phyloP scores from a whole-genome alignment of 2,329 filamentous ascomycete species.

The Aureobasidium sp. region DNA sequence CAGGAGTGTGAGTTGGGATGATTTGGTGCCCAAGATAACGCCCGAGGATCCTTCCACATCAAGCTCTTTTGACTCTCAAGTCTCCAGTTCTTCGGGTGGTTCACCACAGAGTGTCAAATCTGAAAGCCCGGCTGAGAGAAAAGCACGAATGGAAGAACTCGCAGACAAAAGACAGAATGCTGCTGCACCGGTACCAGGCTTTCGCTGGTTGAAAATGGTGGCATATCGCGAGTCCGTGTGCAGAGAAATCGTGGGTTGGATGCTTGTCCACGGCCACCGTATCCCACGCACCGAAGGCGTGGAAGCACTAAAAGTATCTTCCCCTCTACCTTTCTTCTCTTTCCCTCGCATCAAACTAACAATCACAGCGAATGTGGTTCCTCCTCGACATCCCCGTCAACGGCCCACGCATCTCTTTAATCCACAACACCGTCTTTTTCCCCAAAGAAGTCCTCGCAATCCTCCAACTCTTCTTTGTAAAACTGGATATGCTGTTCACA shows the following conservation, averaged over 20 bases:
- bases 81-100: not conserved
- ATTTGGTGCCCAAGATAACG: not conserved
- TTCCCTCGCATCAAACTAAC: slow-evolving; percentile 19
- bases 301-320: slow-evolving; percentile 21
- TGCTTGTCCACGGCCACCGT: slow-evolving; percentile 53
- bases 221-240: slow-evolving; percentile 50
- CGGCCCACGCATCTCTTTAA: slow-evolving; percentile 45
- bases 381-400: slow-evolving; percentile 61
- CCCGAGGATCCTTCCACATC: not conserved
- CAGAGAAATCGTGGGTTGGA: slow-evolving; percentile 55
- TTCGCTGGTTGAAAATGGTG: slow-evolving; percentile 64
- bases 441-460: slow-evolving; percentile 54
- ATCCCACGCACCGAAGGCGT: slow-evolving; percentile 37
- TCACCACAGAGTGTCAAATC: not conserved
- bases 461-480: slow-evolving; percentile 60
- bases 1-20: slow-evolving; percentile 12
- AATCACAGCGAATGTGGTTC: slow-evolving; percentile 60
- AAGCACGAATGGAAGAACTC: not conserved
- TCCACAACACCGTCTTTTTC: slow-evolving; percentile 51
- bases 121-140: not conserved
- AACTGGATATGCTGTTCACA: slow-evolving; percentile 63
- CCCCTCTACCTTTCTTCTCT: not conserved
- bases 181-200: slow-evolving; percentile 46
- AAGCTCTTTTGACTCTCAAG: not conserved
- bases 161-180: not conserved